These are phyloP conservation scores for Phytophthora pisi DNA, from an alignment of 352 stramenopile genomes.

Conservation along the genomic window DNA sequence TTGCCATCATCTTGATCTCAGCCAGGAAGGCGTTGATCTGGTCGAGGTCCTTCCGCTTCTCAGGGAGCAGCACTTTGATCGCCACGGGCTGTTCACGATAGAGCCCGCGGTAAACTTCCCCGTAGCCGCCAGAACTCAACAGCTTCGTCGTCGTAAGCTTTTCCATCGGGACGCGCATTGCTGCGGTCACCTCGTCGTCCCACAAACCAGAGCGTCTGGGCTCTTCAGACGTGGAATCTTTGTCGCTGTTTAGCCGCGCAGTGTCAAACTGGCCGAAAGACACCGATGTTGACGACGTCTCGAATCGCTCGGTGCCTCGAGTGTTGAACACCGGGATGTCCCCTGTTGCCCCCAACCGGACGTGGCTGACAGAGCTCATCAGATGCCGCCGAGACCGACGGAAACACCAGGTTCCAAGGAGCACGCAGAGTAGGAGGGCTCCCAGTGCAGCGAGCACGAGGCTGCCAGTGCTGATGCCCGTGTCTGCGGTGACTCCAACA, in stretches of 20 bases:
- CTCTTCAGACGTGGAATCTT: not conserved
- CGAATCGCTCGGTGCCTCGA: conserved; percentile 32
- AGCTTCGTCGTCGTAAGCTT: conserved; percentile 37
- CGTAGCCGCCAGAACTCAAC: conserved; percentile 46
- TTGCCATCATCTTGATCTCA: conserved; percentile 51
- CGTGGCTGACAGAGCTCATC: conserved; percentile 14
- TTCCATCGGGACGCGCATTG: conserved; percentile 46
- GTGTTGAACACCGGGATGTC: conserved; percentile 33
- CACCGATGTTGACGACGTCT: conserved; percentile 28
- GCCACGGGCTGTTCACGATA: conserved; percentile 47
- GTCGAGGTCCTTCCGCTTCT: conserved; percentile 32
- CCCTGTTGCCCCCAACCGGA: conserved; percentile 21
- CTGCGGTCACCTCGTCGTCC: conserved; percentile 32
- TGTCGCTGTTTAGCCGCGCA: not conserved
- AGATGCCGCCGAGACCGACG: conserved; percentile 12
- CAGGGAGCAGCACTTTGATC: conserved; percentile 46
- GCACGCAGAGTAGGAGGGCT: conserved; percentile 9
- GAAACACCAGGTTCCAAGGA: conserved; percentile 18
- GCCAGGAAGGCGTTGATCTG: conserved; percentile 51
- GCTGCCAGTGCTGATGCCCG: conserved; percentile 10
- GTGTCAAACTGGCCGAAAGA: conserved; percentile 26
- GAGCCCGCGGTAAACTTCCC: conserved; percentile 46
- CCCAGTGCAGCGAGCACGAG: conserved; percentile 17
- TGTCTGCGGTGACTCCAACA: not conserved
- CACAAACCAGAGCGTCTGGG: conserved; percentile 17